phyloP scores from a whole-genome alignment of 169 alveolate genomes.

The Cryptosporidium baileyi region DNA sequence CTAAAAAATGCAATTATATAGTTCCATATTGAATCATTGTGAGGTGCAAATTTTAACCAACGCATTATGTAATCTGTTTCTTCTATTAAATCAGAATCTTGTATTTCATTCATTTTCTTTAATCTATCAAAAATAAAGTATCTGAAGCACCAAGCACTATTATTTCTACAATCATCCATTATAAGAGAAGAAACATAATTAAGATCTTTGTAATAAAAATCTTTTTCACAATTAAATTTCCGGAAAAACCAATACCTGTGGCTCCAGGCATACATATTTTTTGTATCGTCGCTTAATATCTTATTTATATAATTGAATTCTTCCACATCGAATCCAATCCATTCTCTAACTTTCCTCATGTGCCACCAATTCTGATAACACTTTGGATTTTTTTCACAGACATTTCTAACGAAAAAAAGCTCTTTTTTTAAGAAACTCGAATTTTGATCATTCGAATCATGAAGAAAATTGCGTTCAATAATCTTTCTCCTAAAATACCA shows the following conservation, averaged over 20 bases:
- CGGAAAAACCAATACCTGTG: conserved; percentile 59
- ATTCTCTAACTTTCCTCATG: conserved; percentile 26
- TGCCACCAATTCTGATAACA: conserved; percentile 68
- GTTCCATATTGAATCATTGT: conserved; percentile 56
- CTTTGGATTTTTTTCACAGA: conserved; percentile 27
- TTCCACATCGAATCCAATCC: conserved; percentile 45
- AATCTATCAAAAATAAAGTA: neutral
- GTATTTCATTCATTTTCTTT: neutral
- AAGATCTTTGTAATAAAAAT: neutral
- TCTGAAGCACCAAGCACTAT: conserved; percentile 68
- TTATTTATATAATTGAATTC: conserved; percentile 4
- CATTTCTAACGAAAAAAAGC: neutral
- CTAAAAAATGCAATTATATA: conserved; percentile 34
- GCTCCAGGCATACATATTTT: conserved; percentile 52
- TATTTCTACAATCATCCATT: conserved; percentile 44
- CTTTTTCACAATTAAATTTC: neutral
- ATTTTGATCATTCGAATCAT: neutral
- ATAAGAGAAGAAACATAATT: conserved; percentile 2
- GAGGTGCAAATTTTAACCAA: conserved; percentile 41
- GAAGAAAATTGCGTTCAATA: neutral
- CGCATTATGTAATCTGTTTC: conserved; percentile 27
- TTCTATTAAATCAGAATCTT: conserved; percentile 1
- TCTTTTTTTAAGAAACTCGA: neutral
- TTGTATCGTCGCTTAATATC: conserved; percentile 6
- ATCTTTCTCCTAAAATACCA: conserved; percentile 45